phyloP scores from a whole-genome alignment of 2,329 filamentous ascomycete genomes.

The Cadophora malorum region DNA sequence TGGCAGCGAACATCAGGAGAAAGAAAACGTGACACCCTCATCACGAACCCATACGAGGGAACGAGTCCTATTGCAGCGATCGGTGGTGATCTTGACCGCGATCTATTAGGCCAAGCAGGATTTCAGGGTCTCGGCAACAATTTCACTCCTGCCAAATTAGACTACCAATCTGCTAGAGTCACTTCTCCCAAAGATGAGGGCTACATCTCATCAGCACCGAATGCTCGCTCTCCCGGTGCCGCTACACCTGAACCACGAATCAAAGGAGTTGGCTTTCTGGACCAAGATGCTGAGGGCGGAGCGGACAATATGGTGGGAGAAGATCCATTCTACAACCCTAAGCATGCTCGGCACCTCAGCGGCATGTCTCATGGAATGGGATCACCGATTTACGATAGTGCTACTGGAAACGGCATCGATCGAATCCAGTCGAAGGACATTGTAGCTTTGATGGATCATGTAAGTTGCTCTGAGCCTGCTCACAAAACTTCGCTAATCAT shows the following conservation, averaged over 20 bases:
- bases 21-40: constrained; percentile 68
- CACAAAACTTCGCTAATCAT: constrained; percentile 26
- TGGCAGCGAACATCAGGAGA: constrained; percentile 68
- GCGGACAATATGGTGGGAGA: constrained; percentile 56
- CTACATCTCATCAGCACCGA: constrained; percentile 78
- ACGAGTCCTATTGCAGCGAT: constrained; percentile 63
- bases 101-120: constrained; percentile 51
- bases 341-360: constrained; percentile 74
- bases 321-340: constrained; percentile 70
- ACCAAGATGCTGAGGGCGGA: constrained; percentile 57
- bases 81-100: constrained; percentile 47
- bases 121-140: constrained; percentile 48
- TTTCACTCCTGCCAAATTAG: constrained; percentile 48
- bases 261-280: constrained; percentile 55
- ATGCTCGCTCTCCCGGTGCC: constrained; percentile 58
- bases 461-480: constrained; percentile 51
- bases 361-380: constrained; percentile 91
- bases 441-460: constrained; percentile 95
- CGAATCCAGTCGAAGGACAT: constrained; percentile 96
- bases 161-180: constrained; percentile 55
- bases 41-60: constrained; percentile 72
- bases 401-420: constrained; percentile 87
- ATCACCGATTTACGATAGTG: constrained; percentile 88
- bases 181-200: constrained; percentile 80
- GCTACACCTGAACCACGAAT: constrained; percentile 53